Evolutionary conservation across 2,329 filamentous ascomycete species (phyloP), one percentile per base, ranked within the genome.

Genomic region (Podosphaera xanthii): DNA sequence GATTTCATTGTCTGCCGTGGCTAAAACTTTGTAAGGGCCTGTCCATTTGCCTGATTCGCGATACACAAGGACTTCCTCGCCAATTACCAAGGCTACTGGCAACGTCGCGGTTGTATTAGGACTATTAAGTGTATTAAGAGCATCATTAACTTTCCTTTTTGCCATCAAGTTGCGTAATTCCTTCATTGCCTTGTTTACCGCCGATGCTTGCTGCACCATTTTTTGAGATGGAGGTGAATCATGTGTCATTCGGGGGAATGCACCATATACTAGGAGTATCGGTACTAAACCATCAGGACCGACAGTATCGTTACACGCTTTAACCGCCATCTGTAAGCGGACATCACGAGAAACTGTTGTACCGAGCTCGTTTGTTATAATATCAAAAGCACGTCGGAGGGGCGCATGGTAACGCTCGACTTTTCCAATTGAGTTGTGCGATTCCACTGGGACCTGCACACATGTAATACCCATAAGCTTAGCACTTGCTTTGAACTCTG

Each of bases 391-490:
- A 14, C 52, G 52, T 22, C 52, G 33, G 6, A 38, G 52, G 31
- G 9, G 33, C 2, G 33, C 6, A 8, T 54, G 52, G 34, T 54
- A 54, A 2, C 52, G 33, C 34, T 36, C 52, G 2, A 54, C 33
- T 54, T 38, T 36, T 2, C 34, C 33, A 36, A 54, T 36, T 3
- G 31, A 35, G 8, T 38, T 12, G 52, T 54, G 52, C 1, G 52
- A 9, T 54, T 54, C 52, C 22, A 33, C 36, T n/a, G 40, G 56
- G 14, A 58, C 42, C 42, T 57, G 36, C 36, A 44, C 42, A 12
- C 55, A 57, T 40, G 55, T 57, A 33, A 57, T 46, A 44, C 55
- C 55, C 55, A 57, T 57, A 31, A 38, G 36, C 22, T 46, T 57
- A 44, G 38, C 38, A 57, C 42, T 22, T 31, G 40, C 42, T 44